Evolutionary conservation across 768 basidiomycete species (phyloP), one percentile per base, ranked within the genome.

Genomic region (Boletus pseudopeckii): DNA sequence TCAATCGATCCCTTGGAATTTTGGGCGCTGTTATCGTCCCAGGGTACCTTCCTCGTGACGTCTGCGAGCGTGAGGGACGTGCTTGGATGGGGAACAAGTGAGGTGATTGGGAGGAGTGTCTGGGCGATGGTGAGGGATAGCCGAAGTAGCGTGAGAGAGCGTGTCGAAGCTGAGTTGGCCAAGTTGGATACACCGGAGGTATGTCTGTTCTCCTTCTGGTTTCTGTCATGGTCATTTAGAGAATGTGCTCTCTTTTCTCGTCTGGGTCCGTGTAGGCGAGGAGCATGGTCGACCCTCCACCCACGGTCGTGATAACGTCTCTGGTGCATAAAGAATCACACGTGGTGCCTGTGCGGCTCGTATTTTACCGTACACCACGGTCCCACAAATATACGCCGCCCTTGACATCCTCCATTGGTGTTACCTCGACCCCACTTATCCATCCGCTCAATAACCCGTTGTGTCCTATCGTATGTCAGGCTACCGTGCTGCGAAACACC

Each of bases 81-180:
- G 11, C 78, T 92, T 4, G 90, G 86, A 9, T 86, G 81, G 80
- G 71, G 73, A 37, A 67, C 72, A 5, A 73, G 72, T 10, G 85
- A 86, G 48, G 60, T 84, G 11, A 68, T 83, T 20, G 84, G 86
- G 7, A 69, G 72, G 57, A 69, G 65, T 18, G 55, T 84, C 4
- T 70, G 64, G 57, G 71, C 72, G 33, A 67, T 82, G 45, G 59
- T 78, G 13, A 61, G 62, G 22, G 67, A 66, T 45, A 55, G 47
- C 45, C 56, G 56, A 33, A 37, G 33, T 33, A 50, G 55, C 30
- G 39, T 61, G 17, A 60, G 59, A 45, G 58, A 66, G 41, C 48
- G 32, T 44, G 59, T 70, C 7, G 65, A 67, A 52, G 55, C 72
- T 17, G 68, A 67, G 42, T 59, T 70, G 45, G 58, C 62, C 32